Evolutionary conservation across 768 basidiomycete genomes (phyloP), one percentile per base, ranked within the genome.

Genomic region (Xerocomellus intermedius): DNA sequence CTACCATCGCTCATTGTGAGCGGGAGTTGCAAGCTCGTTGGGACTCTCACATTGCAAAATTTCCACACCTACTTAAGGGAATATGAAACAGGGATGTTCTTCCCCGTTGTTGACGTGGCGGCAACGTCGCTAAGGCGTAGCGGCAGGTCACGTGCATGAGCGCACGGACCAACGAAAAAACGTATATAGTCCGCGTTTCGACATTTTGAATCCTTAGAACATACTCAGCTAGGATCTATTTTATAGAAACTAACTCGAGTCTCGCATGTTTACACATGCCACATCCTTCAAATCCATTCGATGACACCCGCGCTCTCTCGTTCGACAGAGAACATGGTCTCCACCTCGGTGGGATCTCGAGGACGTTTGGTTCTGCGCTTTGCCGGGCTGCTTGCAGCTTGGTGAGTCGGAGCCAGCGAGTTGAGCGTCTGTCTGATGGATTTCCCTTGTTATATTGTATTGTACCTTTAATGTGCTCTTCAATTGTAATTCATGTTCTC

Each of bases 181-280:
- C 1, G 4, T 74, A 75, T 74, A 79, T 70, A 80, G 58, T 46
- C 62, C 36, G 44, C 1, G 37, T 1, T 1, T 33, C 32, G 16
- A 42, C 55, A 50, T 21, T 0, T 13, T 62, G 62, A 65, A 69
- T 75, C 82, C 66, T 75, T 61, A 85, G 84, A 85, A 83, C 83
- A 85, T 85, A 85, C 84, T 85, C 84, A 82, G 82, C 80, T 82
- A 85, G 83, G 83, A 85, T 85, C 83, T 85, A 81, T 85, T 85
- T 68, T 83, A 84, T 82, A 85, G 84, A 81, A 82, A 82, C 83
- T 84, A 81, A 84, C 84, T 73, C 82, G 83, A 83, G 82, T 85
- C 82, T 84, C 80, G 84, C 84, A 85, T 84, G 82, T 84, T 83
- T 83, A 84, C 76, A 79, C 82, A 83, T 85, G 84, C 83, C 83